Evolutionary conservation across 768 basidiomycete genomes (phyloP).

Genomic region (Stropharia rugosoannulata): DNA sequence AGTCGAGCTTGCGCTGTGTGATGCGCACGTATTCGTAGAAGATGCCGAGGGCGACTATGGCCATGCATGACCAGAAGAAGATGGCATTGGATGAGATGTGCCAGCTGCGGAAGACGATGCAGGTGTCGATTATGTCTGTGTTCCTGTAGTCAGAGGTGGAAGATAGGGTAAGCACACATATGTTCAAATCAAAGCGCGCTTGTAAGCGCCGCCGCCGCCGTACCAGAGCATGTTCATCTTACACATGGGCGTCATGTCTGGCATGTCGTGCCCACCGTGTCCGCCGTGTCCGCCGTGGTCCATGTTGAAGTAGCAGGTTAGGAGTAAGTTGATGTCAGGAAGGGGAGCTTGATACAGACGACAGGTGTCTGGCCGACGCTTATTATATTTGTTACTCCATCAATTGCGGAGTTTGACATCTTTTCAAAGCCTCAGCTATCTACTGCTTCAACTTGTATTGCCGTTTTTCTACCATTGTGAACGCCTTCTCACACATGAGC

Average conservation of each 20-base stretch:
- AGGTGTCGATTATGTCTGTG: conserved; percentile 76
- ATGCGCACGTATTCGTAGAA: conserved; percentile 79
- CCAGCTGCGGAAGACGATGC: conserved; percentile 79
- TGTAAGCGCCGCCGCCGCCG: conserved; percentile 12
- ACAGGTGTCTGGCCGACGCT: not conserved
- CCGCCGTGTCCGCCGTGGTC: conserved; percentile 34
- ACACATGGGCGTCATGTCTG: conserved; percentile 46
- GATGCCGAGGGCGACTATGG: conserved; percentile 66
- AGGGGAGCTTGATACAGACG: not conserved
- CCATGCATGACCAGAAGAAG: conserved; percentile 66
- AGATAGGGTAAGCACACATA: not conserved
- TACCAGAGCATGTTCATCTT: conserved; percentile 84
- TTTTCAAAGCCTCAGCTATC: too few species aligned
- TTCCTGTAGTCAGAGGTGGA: conserved; percentile 44
- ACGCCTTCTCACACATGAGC: too few species aligned
- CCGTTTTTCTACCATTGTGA: too few species aligned
- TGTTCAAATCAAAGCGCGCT: not conserved
- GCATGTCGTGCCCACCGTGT: conserved; percentile 48
- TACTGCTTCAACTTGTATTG: too few species aligned
- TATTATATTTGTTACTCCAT: too few species aligned
- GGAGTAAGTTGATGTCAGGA: not conserved
- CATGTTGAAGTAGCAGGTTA: conserved; percentile 18
- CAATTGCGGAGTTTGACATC: too few species aligned
- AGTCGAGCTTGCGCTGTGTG: conserved; percentile 59
- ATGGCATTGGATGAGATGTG: conserved; percentile 57